phyloP scores from a whole-genome alignment of 352 stramenopile genomes.

The Globisporangium cystogenes region DNA sequence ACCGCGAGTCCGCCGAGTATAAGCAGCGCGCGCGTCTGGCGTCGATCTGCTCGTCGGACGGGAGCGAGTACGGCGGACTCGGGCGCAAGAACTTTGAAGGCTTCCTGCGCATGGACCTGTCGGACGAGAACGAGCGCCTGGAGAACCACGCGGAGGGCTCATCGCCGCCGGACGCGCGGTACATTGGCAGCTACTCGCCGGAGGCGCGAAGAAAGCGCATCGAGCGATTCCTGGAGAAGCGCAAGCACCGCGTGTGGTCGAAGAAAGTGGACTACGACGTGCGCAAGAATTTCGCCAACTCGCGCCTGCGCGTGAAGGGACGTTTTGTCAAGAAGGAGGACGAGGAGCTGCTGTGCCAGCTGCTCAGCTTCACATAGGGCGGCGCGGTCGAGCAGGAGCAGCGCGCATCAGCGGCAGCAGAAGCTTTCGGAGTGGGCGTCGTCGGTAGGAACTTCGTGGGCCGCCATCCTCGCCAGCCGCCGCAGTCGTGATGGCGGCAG shows the following conservation, averaged over 20 bases:
- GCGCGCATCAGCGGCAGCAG: neutral
- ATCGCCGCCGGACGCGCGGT: conserved; percentile 38
- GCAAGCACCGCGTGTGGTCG: conserved; percentile 91
- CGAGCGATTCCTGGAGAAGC: conserved; percentile 90
- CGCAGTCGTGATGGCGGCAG: neutral
- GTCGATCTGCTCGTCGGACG: conserved; percentile 74
- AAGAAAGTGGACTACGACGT: conserved; percentile 99
- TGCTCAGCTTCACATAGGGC: conserved; percentile 72
- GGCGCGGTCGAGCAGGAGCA: neutral
- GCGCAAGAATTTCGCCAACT: conserved; percentile 99
- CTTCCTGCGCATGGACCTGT: conserved; percentile 82
- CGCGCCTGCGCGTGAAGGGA: conserved; percentile 95
- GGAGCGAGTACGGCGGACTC: conserved; percentile 67
- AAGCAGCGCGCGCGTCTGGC: conserved; percentile 59
- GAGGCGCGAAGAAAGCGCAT: conserved; percentile 83
- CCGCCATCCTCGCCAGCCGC: neutral
- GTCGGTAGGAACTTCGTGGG: neutral
- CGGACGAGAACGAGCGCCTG: conserved; percentile 36
- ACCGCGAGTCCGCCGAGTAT: conserved; percentile 58
- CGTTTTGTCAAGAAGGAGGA: conserved; percentile 99
- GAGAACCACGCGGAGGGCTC: conserved; percentile 23
- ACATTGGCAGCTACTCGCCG: conserved; percentile 88
- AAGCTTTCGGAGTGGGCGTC: neutral
- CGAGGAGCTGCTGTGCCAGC: conserved; percentile 85
- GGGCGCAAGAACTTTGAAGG: conserved; percentile 69